phyloP scores from a whole-genome alignment of 768 basidiomycete species.

The Termitomyces sp. region DNA sequence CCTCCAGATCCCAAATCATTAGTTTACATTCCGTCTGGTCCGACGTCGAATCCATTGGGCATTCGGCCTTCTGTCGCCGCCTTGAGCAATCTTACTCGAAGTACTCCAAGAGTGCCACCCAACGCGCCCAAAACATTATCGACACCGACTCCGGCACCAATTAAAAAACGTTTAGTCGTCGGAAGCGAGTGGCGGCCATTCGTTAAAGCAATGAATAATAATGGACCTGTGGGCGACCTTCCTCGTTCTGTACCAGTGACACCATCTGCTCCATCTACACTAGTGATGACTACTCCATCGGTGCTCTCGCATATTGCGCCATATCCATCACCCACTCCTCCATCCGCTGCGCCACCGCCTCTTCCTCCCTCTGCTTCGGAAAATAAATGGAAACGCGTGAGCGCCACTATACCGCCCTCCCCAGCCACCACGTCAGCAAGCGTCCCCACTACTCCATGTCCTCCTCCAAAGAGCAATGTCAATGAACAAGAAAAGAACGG shows the following conservation, averaged over 20 bases:
- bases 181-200: conserved; percentile 55
- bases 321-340: conserved; percentile 27
- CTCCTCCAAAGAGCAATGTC: neutral
- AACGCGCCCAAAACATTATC: conserved; percentile 24
- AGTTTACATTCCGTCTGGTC: conserved; percentile 39
- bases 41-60: conserved; percentile 51
- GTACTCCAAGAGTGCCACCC: neutral
- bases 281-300: neutral
- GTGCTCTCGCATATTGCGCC: conserved; percentile 22
- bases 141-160: conserved; percentile 15
- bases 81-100: neutral
- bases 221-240: conserved; percentile 16
- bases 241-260: conserved; percentile 16
- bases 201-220: conserved; percentile 21
- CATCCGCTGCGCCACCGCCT: conserved; percentile 20
- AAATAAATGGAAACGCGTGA: conserved; percentile 34
- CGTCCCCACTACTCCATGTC: neutral
- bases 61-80: conserved; percentile 45
- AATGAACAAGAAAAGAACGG: neutral
- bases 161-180: conserved; percentile 43
- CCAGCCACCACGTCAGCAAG: conserved; percentile 6
- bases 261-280: conserved; percentile 17
- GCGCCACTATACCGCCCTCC: conserved; percentile 4
- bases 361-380: conserved; percentile 5
- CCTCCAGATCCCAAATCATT: conserved; percentile 37